Evolutionary conservation across 2,329 filamentous ascomycete genomes (phyloP).

Genomic region (Aspergillus unguis): DNA sequence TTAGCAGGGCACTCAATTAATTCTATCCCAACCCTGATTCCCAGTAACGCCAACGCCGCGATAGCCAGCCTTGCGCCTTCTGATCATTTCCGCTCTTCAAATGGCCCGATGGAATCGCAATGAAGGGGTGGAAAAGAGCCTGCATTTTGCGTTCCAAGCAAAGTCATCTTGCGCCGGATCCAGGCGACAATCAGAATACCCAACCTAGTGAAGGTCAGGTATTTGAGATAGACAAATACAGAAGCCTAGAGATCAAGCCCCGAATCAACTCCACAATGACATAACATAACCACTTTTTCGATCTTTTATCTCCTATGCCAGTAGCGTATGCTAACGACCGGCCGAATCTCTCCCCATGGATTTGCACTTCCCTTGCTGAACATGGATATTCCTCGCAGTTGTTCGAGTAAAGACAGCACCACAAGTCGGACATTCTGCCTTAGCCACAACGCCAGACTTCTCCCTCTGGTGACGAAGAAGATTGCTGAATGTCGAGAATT

Average conservation of each 20-base stretch:
- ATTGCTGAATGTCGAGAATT: conserved; percentile 97
- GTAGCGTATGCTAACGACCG: conserved; percentile 18
- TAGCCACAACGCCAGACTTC: conserved; percentile 85
- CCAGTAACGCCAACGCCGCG: conserved; percentile 1
- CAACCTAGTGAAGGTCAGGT: too few relatives aligned
- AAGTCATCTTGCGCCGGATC: background rate
- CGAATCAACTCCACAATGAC: too few relatives aligned
- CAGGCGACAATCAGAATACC: too few relatives aligned
- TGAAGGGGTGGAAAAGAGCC: background rate
- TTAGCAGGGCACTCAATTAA: background rate
- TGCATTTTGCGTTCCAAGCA: background rate
- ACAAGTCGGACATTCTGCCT: conserved; percentile 85
- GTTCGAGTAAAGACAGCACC: conserved; percentile 92
- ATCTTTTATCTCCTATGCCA: background rate
- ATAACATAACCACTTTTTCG: too few relatives aligned
- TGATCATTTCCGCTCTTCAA: background rate
- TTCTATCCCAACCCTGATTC: conserved; percentile 3
- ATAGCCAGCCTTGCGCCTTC: background rate
- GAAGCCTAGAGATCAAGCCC: too few relatives aligned
- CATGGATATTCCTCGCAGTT: conserved; percentile 81
- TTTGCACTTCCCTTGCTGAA: conserved; percentile 89
- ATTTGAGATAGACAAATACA: too few relatives aligned
- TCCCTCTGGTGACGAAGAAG: conserved; percentile 87
- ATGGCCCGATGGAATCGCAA: background rate
- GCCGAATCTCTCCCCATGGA: conserved; percentile 36